phyloP scores from a whole-genome alignment of 2,329 filamentous ascomycete species.

The Kalmusia sp. region DNA sequence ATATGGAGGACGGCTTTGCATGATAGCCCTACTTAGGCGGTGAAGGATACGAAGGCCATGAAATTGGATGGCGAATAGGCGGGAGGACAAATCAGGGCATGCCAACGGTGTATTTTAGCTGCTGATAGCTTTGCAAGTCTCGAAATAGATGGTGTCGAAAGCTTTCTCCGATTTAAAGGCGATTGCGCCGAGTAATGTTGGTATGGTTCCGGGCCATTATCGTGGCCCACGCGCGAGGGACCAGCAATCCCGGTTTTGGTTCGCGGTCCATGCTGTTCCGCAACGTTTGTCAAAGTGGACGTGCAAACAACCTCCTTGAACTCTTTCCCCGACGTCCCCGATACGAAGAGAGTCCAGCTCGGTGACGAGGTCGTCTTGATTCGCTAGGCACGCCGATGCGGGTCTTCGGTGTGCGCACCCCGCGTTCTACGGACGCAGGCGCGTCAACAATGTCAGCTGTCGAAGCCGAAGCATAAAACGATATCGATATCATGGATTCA shows the following conservation, averaged over 20 bases:
- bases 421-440: neutral
- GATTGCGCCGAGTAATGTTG: too few relatives aligned
- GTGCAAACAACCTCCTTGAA: too few relatives aligned
- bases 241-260: too few relatives aligned
- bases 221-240: too few relatives aligned
- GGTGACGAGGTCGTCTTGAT: too few relatives aligned
- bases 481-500: neutral
- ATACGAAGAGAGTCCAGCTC: too few relatives aligned
- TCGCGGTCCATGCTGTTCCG: too few relatives aligned
- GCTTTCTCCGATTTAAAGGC: too few relatives aligned
- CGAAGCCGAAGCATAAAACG: neutral
- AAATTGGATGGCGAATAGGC: neutral
- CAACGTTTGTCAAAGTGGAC: too few relatives aligned
- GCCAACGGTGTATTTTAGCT: neutral
- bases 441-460: neutral
- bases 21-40: constrained; percentile 1
- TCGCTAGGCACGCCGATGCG: neutral
- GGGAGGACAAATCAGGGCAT: neutral
- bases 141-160: neutral
- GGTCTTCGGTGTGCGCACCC: neutral
- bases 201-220: too few relatives aligned
- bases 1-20: constrained; percentile 7
- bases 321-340: too few relatives aligned
- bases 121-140: neutral
- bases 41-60: neutral